Base-by-base conservation (phyloP, 2,329 filamentous ascomycete genomes). In the Penicillium glabrum region DNA sequence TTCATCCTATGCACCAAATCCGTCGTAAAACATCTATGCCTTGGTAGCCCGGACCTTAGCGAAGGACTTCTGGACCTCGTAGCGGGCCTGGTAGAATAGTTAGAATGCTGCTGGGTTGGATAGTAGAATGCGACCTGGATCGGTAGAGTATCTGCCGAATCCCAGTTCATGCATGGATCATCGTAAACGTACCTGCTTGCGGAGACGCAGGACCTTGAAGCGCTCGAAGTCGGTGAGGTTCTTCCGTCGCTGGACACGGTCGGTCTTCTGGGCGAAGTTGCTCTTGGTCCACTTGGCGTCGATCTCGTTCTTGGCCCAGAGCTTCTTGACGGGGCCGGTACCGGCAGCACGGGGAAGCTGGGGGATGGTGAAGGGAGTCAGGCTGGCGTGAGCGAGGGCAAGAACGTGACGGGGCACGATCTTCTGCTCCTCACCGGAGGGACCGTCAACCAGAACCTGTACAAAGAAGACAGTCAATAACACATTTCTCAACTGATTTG, bases 131-230 rank as follows among this genome's bases (percentile, higher is more conserved):
- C 35, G 47, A 27, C 47, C 10, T n/a, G 47, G 7, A 41, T 41
- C 23, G 29, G 46, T 9, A 31, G 37, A 46, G n/a, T 3, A 19
- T 33, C 8, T 26, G 29, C n/a, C 19, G 19, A 41, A 9, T 33
- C 5, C 29, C 14, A n/a, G 21, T n/a, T 3, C 13, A 39, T 50
- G 23, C 24, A n/a, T 23, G 26, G 16, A 13, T 11, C 16, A 16
- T 19, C n/a, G 19, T 43, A 14, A 33, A 41, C 85, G 69, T 77
- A 93, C 91, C 89, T 97, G 93, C 89, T 99, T 99, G 89, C 93
- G 96, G 83, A 98, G 86, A 82, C 93, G 89, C 87, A 98, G 86
- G 74, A 98, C 95, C 90, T 99, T 97, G 91, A 98, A 99, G 80
- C 95, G 89, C 86, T 99, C 95, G 78, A 99, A 99, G 86, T 99